Base-by-base conservation (phyloP, 2,329 filamentous ascomycete species). In the Uncinocarpus reesii region DNA sequence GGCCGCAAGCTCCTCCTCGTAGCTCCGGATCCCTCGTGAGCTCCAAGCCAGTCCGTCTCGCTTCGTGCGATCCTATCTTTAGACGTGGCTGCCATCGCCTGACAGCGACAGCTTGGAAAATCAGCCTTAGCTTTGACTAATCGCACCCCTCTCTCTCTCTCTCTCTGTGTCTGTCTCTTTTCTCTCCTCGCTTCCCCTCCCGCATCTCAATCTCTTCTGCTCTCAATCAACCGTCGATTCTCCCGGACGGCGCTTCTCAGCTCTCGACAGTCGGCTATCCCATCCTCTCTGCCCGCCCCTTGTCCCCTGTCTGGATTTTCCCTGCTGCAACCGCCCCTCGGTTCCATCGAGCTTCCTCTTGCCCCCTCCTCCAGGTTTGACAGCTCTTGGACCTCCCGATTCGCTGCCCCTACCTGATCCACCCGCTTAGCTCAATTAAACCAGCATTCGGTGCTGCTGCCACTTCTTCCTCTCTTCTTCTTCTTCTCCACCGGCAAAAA, bases 81-180 rank as follows among this genome's bases (percentile, higher is more conserved):
- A n/a, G n/a, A n/a, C n/a, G n/a, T n/a, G n/a, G n/a, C n/a, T n/a
- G n/a, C n/a, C n/a, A n/a, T n/a, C n/a, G n/a, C n/a, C n/a, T n/a
- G n/a, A n/a, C n/a, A n/a, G n/a, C n/a, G n/a, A n/a, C n/a, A n/a
- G n/a, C n/a, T n/a, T n/a, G n/a, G n/a, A n/a, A n/a, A n/a, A n/a
- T n/a, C n/a, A n/a, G n/a, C n/a, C 58, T 50, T 4, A 49, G 56
- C 20, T 15, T 53, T 8, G 64, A 51, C 3, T 41, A 29, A 43
- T 43, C 40, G 13, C 38, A 43, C 41, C 38, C 29, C 37, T 29
- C 34, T 28, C 55, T 57, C 53, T 61, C 63, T 7, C 57, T 52
- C 16, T 64, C 50, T 51, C 47, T 35, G 28, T 43, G 35, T 13
- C 28, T 26, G 35, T 31, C 53, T 48, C 50, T 47, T 47, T 50